Conservation (phyloP, 1,284 basidiomycete genomes). For the Erythrobasidium hasegawianum region DNA sequence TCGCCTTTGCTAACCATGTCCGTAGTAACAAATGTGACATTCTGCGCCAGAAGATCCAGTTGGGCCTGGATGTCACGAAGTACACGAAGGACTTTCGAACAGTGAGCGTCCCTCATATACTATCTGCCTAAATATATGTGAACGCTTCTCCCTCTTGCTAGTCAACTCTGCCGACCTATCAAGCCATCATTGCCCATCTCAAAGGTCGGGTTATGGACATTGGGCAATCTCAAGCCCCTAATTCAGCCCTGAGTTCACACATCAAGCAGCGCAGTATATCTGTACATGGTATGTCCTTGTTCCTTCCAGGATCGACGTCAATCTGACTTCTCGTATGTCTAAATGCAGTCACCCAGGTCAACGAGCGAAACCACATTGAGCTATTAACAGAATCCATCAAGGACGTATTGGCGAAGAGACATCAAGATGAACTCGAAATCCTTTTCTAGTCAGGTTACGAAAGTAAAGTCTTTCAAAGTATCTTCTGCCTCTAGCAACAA, state of each 20-base stretch:
- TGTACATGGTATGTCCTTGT: background rate
- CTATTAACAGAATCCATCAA: too few species aligned
- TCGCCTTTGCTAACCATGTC: background rate
- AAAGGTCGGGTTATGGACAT: background rate
- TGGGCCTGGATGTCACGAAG: background rate
- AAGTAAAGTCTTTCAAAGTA: too few species aligned
- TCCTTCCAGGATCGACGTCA: background rate
- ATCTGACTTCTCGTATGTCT: too few species aligned
- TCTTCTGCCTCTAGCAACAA: too few species aligned
- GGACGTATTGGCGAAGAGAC: too few species aligned
- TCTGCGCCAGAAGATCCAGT: background rate
- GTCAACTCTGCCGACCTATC: background rate
- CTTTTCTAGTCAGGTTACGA: too few species aligned
- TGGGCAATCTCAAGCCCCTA: background rate
- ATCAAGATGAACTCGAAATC: too few species aligned
- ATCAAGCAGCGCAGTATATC: background rate
- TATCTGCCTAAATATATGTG: background rate
- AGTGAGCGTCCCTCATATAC: background rate
- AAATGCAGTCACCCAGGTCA: too few species aligned
- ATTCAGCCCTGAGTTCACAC: constrained; percentile 1
- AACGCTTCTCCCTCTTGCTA: too few species aligned
- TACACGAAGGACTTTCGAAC: constrained; percentile 1
- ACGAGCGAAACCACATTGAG: too few species aligned
- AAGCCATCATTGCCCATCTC: background rate
- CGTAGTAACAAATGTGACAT: constrained; percentile 7